Conservation (phyloP, 345 rosid genomes). For the Pseudoturritis turrita region DNA sequence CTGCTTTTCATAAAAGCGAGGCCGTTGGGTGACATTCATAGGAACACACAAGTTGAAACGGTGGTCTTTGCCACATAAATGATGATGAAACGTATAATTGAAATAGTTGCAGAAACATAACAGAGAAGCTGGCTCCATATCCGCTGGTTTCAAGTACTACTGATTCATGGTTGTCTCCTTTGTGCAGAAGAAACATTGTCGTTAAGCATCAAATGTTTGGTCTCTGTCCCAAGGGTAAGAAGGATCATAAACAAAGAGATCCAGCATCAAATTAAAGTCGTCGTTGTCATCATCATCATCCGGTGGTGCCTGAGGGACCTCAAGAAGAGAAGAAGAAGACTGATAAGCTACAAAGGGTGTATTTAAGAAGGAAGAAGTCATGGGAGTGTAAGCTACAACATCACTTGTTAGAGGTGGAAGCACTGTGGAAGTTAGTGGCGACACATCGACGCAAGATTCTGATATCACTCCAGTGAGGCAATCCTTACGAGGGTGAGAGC, state of each 20-base stretch:
- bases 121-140: slow-evolving; percentile 21
- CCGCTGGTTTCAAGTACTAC: neutral
- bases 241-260: slow-evolving; percentile 9
- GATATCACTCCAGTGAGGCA: slow-evolving; percentile 1
- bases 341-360: too few relatives aligned
- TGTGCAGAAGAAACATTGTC: neutral
- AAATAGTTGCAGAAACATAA: neutral
- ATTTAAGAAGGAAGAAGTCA: too few relatives aligned
- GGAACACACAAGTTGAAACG: neutral
- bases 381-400: neutral
- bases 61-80: slow-evolving; percentile 5
- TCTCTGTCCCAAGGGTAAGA: slow-evolving; percentile 10
- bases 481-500: slow-evolving; percentile 1
- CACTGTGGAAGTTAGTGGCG: neutral
- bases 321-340: slow-evolving; percentile 3
- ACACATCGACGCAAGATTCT: slow-evolving; percentile 29
- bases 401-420: slow-evolving; percentile 16
- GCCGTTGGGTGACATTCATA: too few relatives aligned
- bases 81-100: neutral
- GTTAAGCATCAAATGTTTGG: neutral
- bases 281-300: slow-evolving; percentile 27
- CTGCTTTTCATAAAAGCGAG: too few relatives aligned
- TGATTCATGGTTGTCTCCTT: neutral
- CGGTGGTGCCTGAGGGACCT: neutral
- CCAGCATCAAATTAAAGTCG: slow-evolving; percentile 31